A percentile compares a stretch with the other conserved stretches of the same genome.
Conservation (phyloP, 2,329 filamentous ascomycete species). For the Fusarium hainanense region DNA sequence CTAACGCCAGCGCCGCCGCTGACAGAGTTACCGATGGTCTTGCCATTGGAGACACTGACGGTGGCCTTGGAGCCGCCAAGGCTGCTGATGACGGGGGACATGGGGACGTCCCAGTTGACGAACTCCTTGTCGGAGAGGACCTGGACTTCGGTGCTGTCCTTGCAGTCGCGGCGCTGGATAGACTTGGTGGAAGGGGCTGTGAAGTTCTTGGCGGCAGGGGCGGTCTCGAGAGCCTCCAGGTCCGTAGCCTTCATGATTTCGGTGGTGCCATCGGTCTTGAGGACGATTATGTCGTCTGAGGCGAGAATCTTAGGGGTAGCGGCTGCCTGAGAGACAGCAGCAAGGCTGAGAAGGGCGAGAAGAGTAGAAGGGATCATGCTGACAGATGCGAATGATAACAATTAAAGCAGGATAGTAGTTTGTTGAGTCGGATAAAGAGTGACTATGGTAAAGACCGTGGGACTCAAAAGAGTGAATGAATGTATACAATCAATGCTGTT, state of each 20-base stretch:
- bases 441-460: slow-evolving; percentile 12
- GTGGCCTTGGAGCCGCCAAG: slow-evolving; percentile 21
- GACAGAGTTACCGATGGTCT: slow-evolving; percentile 32
- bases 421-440: background rate
- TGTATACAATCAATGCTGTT: background rate
- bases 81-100: slow-evolving; percentile 41
- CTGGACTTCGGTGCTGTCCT: slow-evolving; percentile 38
- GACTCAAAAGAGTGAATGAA: slow-evolving; percentile 6
- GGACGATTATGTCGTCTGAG: slow-evolving; percentile 35
- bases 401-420: background rate
- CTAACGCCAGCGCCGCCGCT: slow-evolving; percentile 6
- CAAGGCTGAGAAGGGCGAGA: slow-evolving; percentile 27
- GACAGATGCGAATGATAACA: background rate
- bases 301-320: slow-evolving; percentile 15
- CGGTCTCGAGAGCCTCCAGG: slow-evolving; percentile 29
- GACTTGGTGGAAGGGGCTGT: background rate
- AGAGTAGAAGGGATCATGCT: slow-evolving; percentile 34
- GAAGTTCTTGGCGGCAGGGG: background rate
- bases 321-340: slow-evolving; percentile 31
- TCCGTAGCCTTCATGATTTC: slow-evolving; percentile 39
- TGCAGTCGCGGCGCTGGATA: slow-evolving; percentile 19
- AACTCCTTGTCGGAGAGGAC: slow-evolving; percentile 37
- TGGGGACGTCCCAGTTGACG: slow-evolving; percentile 40
- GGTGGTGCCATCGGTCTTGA: slow-evolving; percentile 31
- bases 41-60: slow-evolving; percentile 26